Evolutionary conservation across 225 moss, liverwort and hornwort genomes (phyloP).

Genomic region (Rhytidiadelphus loreus): DNA sequence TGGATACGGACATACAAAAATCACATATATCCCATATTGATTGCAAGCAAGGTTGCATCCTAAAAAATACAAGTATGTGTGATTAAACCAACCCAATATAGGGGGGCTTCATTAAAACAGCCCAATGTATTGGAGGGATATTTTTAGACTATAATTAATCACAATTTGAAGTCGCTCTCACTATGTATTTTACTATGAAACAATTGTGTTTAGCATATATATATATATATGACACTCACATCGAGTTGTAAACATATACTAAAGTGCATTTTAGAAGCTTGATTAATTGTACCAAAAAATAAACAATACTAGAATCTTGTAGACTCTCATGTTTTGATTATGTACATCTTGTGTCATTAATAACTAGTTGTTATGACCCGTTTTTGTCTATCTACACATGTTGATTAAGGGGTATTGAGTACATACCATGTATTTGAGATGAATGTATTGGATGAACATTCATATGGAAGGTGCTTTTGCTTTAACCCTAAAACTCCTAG

Average conservation of each 20-base stretch:
- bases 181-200: no score
- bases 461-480: not conserved
- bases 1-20: no score
- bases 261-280: not conserved
- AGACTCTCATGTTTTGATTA: not conserved
- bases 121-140: no score
- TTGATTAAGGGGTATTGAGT: not conserved
- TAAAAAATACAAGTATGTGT: no score
- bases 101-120: no score
- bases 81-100: no score
- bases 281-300: not conserved
- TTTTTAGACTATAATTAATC: no score
- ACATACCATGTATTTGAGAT: not conserved
- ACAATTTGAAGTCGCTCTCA: no score
- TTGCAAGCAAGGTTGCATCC: no score
- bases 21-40: no score
- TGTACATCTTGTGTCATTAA: not conserved
- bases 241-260: not conserved
- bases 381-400: accelerated
- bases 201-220: not conserved
- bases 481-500: no score
- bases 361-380: not conserved
- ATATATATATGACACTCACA: not conserved
- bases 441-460: not conserved
- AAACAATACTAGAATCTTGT: not conserved